Evolutionary conservation across 1,284 basidiomycete genomes (phyloP), one percentile per base, ranked within the genome.

Genomic region (Leccinum insolens): DNA sequence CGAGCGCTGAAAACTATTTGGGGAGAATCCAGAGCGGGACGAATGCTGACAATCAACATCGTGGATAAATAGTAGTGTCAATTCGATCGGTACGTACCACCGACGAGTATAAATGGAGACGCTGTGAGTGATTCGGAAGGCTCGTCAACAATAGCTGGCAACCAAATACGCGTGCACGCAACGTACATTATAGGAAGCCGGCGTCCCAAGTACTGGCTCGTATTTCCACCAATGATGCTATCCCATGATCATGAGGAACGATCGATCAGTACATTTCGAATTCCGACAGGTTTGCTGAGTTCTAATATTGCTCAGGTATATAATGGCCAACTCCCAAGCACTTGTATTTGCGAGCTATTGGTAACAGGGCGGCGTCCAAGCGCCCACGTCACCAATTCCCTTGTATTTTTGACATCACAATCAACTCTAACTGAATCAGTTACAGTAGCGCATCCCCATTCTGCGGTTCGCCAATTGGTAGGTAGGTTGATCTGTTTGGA

Each of bases 1-100:
- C 75, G 46, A 95, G 88, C 1, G 80, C 84, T 46, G 83, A 74
- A 80, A 95, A 95, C n/a, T n/a, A n/a, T 72, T 77, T 2, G 94
- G 95, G n/a, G 71, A 74, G n/a, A n/a, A 95, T 94, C 94, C 94
- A 96, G 2, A 96, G 85, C 0, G 94, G 93, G 75, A 94, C 91
- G 81, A 94, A 89, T 9, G 84, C 88, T 76, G 44, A 62, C 39
- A 57, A 61, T 62, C 17, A 22, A 34, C 14, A 37, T 55, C 17
- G 4, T 49, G 58, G 7, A 4, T 67, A 4, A 69, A 67, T 4
- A 7, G 75, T 86, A 94, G 82, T 93, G 0, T 1, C 12, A 9
- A 5, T 65, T 55, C 39, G 6, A 25, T 61, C 7, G 20, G 15
- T 7, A 67, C 74, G 20, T 57, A 74, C 74, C 69, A 73, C 83